Evolutionary conservation across 2,329 filamentous ascomycete genomes (phyloP), one percentile per base, ranked within the genome.

Genomic region (Corynespora cassiicola): DNA sequence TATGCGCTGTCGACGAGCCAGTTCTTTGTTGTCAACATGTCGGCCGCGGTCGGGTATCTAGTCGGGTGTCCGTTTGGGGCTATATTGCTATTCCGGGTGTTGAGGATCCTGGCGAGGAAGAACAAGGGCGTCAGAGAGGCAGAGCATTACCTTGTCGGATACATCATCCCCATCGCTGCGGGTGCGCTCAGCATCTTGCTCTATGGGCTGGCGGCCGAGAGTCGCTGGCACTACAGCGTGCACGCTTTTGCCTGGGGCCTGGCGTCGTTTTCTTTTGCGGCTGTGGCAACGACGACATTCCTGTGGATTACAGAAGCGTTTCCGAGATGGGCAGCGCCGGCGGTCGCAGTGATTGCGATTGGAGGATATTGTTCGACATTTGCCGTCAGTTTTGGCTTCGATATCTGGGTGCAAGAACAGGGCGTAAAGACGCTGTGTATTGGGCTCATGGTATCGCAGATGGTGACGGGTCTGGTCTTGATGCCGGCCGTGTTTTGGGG

Each of bases 401-500:
- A 43, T 1, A 54, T 54, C 2, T 65, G 60, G 60, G 52, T 62
- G 7, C 24, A 27, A 0, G 38, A 50, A 5, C 58, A 65, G 15
- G 60, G 58, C 0, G 58, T 48, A 31, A 38, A 58, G 53, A 20
- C 60, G 38, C 42, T 66, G 26, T 48, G 65, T 30, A 42, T 70
- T 48, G 32, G 73, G 47, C 41, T 70, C 53, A 33, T 63, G 56
- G 28, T 65, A 26, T 39, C 72, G 47, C 45, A 75, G 47, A 38
- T 71, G 11, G 28, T 52, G 1, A 32, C 46, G 7, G 61, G 61
- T 3, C 19, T 62, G 5, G 40, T 64, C 4, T 49, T 50, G 4
- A 18, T 63, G 21, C 61, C 60, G 1, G 46, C 62, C n/a, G 58
- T 55, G 1, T 63, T 65, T 29, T 63, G 56, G 57, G 61, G 60